phyloP scores from a whole-genome alignment of 1,139 yeast species.

The Magnusiomyces fungicola region DNA sequence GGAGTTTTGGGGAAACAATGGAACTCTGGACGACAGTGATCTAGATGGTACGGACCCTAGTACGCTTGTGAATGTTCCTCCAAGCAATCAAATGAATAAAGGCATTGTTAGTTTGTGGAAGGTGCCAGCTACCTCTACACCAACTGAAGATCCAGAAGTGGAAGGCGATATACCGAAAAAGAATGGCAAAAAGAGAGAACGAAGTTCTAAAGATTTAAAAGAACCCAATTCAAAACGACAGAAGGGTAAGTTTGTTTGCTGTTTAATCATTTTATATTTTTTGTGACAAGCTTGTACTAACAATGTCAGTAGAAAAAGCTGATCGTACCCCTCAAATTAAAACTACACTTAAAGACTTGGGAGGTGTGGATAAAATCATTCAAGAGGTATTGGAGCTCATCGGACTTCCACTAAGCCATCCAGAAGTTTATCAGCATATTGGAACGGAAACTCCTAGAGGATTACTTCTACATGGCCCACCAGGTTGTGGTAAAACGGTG shows the following conservation, averaged over 20 bases:
- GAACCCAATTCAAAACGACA: conserved; percentile 35
- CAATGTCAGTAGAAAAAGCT: conserved; percentile 10
- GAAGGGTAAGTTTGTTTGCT: conserved; percentile 33
- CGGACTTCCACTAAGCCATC: conserved; percentile 87
- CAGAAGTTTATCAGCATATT: conserved; percentile 78
- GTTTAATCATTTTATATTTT: not conserved
- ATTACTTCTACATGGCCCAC: conserved; percentile 91
- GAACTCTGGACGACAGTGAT: conserved; percentile 34
- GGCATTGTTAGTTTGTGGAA: conserved; percentile 71
- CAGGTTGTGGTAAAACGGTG: conserved; percentile 98
- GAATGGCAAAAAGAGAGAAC: conserved; percentile 28
- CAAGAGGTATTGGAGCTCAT: conserved; percentile 82
- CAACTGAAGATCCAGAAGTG: conserved; percentile 8
- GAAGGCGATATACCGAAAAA: conserved; percentile 25
- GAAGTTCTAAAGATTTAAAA: conserved; percentile 32
- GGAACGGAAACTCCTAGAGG: conserved; percentile 99
- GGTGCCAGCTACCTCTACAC: conserved; percentile 12
- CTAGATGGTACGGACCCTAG: conserved; percentile 38
- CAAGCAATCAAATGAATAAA: conserved; percentile 59
- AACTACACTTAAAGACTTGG: conserved; percentile 59
- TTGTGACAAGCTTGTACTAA: not conserved
- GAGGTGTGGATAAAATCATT: conserved; percentile 82
- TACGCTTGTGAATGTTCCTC: conserved; percentile 49
- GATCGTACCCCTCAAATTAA: conserved; percentile 30
- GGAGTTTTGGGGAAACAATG: conserved; percentile 31